Conservation (phyloP, 2,329 filamentous ascomycete species). For the Fusarium fujikuroi region DNA sequence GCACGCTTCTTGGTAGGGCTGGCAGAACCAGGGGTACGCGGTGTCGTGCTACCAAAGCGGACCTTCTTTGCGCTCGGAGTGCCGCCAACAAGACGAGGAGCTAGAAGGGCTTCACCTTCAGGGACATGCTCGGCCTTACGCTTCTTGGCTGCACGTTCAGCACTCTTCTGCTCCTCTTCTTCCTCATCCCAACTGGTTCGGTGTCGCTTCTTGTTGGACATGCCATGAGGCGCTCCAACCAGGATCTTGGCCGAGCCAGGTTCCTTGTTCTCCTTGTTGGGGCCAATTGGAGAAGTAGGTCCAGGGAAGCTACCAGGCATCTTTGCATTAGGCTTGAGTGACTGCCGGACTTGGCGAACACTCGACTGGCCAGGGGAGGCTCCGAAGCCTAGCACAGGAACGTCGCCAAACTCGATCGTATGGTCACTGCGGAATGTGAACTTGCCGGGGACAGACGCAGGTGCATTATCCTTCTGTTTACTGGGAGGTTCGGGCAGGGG, state of each 20-base stretch:
- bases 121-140: constrained; percentile 60
- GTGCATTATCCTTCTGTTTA: constrained; percentile 40
- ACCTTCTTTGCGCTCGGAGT: constrained; percentile 54
- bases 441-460: constrained; percentile 62
- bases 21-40: constrained; percentile 42
- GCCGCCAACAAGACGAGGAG: constrained; percentile 56
- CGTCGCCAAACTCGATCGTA: constrained; percentile 67
- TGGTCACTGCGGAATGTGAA: constrained; percentile 75
- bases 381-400: constrained; percentile 64
- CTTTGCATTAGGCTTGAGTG: constrained; percentile 54
- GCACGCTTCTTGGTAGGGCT: constrained; percentile 64
- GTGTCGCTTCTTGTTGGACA: constrained; percentile 73
- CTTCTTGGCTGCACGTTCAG: constrained; percentile 67
- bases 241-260: constrained; percentile 52
- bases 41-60: constrained; percentile 40
- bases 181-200: constrained; percentile 68
- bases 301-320: constrained; percentile 69
- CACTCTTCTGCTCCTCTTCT: constrained; percentile 60
- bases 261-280: constrained; percentile 67
- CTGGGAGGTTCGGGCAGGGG: constrained; percentile 45
- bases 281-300: constrained; percentile 47
- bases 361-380: constrained; percentile 68
- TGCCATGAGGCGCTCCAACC: constrained; percentile 67
- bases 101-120: constrained; percentile 64
- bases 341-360: constrained; percentile 68